Conservation (phyloP, 495 filamentous ascomycete genomes). For the Tuber microsphaerosporum region DNA sequence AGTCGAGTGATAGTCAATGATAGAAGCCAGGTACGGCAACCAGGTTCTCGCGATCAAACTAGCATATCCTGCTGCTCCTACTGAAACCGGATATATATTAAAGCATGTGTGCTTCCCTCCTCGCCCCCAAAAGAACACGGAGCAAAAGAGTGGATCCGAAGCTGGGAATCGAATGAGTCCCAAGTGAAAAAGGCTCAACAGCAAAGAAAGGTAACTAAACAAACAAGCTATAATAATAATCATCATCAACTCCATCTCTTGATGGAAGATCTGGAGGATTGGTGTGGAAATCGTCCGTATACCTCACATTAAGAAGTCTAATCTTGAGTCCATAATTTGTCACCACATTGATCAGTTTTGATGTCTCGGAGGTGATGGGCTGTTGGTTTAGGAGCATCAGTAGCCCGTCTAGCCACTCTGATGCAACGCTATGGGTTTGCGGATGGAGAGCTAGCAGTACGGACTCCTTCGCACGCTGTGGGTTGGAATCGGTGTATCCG, state of each 20-base stretch:
- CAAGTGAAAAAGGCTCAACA: background rate
- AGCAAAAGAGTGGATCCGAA: background rate
- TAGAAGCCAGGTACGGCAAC: background rate
- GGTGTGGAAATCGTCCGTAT: slow-evolving; percentile 62
- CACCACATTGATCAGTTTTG: slow-evolving; percentile 75
- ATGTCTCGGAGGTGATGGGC: slow-evolving; percentile 93
- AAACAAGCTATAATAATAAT: slow-evolving; percentile 63
- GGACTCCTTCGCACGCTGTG: slow-evolving; percentile 48
- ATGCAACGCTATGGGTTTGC: slow-evolving; percentile 70
- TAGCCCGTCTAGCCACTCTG: slow-evolving; percentile 94
- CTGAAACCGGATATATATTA: background rate
- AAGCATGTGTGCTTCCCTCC: background rate
- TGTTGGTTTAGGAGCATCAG: slow-evolving; percentile 92
- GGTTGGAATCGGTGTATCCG: slow-evolving; percentile 51
- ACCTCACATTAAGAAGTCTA: slow-evolving; percentile 79
- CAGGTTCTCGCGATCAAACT: background rate
- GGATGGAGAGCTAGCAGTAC: slow-evolving; percentile 77
- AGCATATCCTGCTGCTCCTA: background rate
- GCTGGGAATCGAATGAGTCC: background rate
- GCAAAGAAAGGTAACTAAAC: slow-evolving; percentile 24
- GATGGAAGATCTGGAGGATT: slow-evolving; percentile 53
- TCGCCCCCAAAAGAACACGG: background rate
- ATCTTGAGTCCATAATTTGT: slow-evolving; percentile 90
- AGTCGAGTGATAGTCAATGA: background rate
- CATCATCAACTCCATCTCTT: slow-evolving; percentile 58